phyloP scores from a whole-genome alignment of 2,329 filamentous ascomycete species.

The Macrophomina phaseolina region DNA sequence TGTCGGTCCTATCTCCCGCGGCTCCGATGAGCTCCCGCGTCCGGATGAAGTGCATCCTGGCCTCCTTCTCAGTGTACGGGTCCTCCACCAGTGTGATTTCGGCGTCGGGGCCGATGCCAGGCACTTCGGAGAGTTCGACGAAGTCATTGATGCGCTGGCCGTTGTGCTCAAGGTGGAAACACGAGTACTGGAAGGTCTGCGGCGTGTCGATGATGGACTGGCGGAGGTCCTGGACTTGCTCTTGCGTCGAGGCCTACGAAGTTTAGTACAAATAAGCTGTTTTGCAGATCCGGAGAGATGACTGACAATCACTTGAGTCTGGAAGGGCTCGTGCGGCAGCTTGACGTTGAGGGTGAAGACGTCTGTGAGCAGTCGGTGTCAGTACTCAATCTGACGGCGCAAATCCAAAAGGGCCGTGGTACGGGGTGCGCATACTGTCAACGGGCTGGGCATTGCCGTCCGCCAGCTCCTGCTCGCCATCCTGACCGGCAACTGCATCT shows the following conservation, averaged over 20 bases:
- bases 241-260: conserved; percentile 80
- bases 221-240: conserved; percentile 96
- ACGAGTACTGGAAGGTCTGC: conserved; percentile 93
- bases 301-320: conserved; percentile 82
- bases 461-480: conserved; percentile 34
- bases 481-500: conserved; percentile 20
- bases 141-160: conserved; percentile 94
- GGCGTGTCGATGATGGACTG: conserved; percentile 96
- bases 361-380: conserved; percentile 40
- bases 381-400: not conserved
- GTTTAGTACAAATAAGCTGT: conserved; percentile 37
- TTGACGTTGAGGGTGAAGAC: conserved; percentile 77
- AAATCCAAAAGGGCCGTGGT: not conserved
- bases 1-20: conserved; percentile 85
- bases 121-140: conserved; percentile 86
- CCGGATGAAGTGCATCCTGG: conserved; percentile 89
- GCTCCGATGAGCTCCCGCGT: conserved; percentile 93
- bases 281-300: conserved; percentile 21
- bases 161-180: conserved; percentile 94
- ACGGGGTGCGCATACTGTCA: conserved; percentile 38
- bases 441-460: conserved; percentile 38
- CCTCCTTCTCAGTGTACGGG: conserved; percentile 98
- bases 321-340: conserved; percentile 78
- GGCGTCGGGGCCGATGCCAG: conserved; percentile 76
- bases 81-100: conserved; percentile 87